Evolutionary conservation across 1,139 yeast species (phyloP).

Genomic region (Geotrichum carabidarum): DNA sequence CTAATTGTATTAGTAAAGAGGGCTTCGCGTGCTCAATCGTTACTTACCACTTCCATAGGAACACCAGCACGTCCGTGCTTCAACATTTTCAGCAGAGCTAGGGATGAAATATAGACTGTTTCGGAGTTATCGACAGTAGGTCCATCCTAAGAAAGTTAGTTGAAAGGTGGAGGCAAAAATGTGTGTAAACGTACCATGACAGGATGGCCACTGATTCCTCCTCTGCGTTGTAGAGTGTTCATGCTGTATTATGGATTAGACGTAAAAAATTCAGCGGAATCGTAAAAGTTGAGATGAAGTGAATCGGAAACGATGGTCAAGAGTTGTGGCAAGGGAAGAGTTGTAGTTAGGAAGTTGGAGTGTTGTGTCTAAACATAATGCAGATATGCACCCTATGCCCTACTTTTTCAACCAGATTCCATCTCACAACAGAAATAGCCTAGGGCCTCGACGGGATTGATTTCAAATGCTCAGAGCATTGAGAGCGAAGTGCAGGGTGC

Average conservation of each 20-base stretch:
- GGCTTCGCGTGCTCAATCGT: not conserved
- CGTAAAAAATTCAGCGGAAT: not conserved
- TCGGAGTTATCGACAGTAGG: constrained; percentile 92
- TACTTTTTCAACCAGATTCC: not conserved
- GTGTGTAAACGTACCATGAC: constrained; percentile 21
- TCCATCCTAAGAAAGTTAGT: constrained; percentile 46
- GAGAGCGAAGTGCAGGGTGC: not conserved
- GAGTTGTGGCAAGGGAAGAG: constrained; percentile 6
- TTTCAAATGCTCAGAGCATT: constrained; percentile 6
- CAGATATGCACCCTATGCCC: constrained; percentile 6
- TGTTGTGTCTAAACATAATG: constrained; percentile 1
- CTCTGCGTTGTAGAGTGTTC: constrained; percentile 68
- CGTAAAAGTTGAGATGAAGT: not conserved
- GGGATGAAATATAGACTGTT: constrained; percentile 91
- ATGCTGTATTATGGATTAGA: constrained; percentile 33
- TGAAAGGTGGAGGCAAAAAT: constrained; percentile 3
- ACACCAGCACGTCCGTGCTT: constrained; percentile 99
- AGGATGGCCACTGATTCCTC: constrained; percentile 31
- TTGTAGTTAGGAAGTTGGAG: not conserved
- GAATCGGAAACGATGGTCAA: not conserved
- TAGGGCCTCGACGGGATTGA: no score
- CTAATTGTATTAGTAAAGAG: constrained; percentile 16
- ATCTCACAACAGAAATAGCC: not conserved
- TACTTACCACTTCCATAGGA: constrained; percentile 84
- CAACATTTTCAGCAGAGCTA: constrained; percentile 92